A percentile compares a stretch with the other conserved stretches of the same genome.
phyloP scores from a whole-genome alignment of 495 filamentous ascomycete species.

The Hypomontagnella monticulosa region DNA sequence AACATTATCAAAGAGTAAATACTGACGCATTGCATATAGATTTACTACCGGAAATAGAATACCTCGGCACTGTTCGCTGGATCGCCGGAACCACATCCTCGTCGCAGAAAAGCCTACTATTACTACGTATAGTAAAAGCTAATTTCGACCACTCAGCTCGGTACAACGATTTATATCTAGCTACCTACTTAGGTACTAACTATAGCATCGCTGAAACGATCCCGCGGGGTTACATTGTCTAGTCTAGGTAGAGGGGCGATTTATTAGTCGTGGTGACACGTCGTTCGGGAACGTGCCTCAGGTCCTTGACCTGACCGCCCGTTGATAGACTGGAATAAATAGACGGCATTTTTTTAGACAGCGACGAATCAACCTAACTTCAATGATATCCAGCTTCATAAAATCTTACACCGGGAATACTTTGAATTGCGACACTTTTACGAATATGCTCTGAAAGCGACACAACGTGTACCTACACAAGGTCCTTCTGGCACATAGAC shows the following conservation, averaged over 20 bases:
- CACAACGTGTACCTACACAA: neutral
- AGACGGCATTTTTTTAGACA: neutral
- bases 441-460: too few relatives aligned
- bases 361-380: too few relatives aligned
- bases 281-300: slow-evolving; percentile 24
- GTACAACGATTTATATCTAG: neutral
- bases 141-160: neutral
- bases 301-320: slow-evolving; percentile 5
- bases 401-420: too few relatives aligned
- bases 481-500: neutral
- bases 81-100: neutral
- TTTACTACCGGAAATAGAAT: slow-evolving; percentile 72
- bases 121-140: slow-evolving; percentile 13
- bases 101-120: neutral
- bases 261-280: slow-evolving; percentile 28
- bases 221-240: neutral
- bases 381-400: too few relatives aligned
- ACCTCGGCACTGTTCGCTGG: slow-evolving; percentile 36
- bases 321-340: neutral
- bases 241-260: slow-evolving; percentile 10
- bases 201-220: slow-evolving; percentile 3
- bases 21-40: slow-evolving; percentile 60
- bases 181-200: neutral
- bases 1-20: neutral
- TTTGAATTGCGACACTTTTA: too few relatives aligned